Base-by-base conservation (phyloP, 805 yeast species). In the Kazachstania taianensis region DNA sequence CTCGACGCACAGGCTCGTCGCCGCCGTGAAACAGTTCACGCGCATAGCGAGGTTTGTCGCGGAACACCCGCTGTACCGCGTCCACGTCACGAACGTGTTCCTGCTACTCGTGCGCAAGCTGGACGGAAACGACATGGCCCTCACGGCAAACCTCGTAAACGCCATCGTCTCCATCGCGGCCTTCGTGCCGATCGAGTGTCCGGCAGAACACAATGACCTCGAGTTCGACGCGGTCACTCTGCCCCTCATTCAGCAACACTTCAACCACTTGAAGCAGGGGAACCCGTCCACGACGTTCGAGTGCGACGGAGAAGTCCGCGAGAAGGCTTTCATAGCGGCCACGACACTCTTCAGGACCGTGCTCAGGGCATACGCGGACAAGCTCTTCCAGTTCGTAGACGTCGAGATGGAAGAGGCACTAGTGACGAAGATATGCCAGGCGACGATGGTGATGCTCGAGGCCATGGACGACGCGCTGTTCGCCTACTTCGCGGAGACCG, bases 121-220 rank as follows among this genome's bases (percentile, higher is more conserved):
- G 20, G 97, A 92, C 53, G 74, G 87, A 1, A 92, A 87, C 53
- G 98, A 92, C 56, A 67, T 85, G 33, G 69, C 67, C n/a, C 75
- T 87, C 52, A 78, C 95, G 0, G 66, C 77, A n/a, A 69, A 75
- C 37, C 70, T 94, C 0, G 60, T 87, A 28, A 72, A 77, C 39
- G 69, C 83, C 15, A 70, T 92, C 39, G 79, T 83, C 7, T 67
- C 83, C 0, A 72, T 79, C 18, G 78, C 87, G 0, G 64, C 80
- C 5, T 79, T 77, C 36, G 71, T 82, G 3, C 96, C 96, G 2
- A 66, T 86, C 41, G 63, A 65, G 22, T 86, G 81, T 47, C 52
- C 44, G 5, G 65, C 66, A 7, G 74, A 66, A 38, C 51, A 53
- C 59, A n/a, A 22, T 22, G 12, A 9, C 2, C 15, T 62, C n/a